A percentile compares a stretch with the other conserved stretches of the same genome.
Conservation (phyloP, 2,329 filamentous ascomycete genomes). For the Chrysoporthe austroafricana region DNA sequence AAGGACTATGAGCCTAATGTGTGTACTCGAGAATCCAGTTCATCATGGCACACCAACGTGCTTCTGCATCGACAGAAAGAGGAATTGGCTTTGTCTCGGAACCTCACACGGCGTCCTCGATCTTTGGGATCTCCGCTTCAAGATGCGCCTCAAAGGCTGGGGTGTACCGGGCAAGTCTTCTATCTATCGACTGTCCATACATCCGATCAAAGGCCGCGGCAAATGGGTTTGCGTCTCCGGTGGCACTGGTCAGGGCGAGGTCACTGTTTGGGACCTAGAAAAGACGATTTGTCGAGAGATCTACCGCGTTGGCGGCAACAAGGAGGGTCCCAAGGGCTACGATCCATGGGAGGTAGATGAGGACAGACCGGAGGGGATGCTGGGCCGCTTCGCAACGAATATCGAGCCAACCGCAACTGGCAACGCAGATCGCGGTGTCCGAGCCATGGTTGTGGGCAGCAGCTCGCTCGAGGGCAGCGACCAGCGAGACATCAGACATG, state of each 20-base stretch:
- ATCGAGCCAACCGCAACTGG: constrained; percentile 64
- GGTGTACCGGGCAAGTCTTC: constrained; percentile 79
- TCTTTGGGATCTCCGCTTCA: constrained; percentile 97
- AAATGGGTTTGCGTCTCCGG: constrained; percentile 89
- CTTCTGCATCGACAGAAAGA: constrained; percentile 83
- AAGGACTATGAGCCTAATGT: constrained; percentile 81
- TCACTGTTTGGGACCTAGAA: constrained; percentile 95
- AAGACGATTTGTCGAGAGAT: constrained; percentile 87
- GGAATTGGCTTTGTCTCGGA: constrained; percentile 88
- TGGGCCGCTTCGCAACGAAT: constrained; percentile 79
- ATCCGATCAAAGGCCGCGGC: constrained; percentile 77
- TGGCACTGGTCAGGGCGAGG: constrained; percentile 83
- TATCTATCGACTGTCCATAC: constrained; percentile 78
- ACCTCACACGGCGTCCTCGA: constrained; percentile 92
- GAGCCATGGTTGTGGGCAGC: constrained; percentile 73
- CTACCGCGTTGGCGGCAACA: constrained; percentile 70
- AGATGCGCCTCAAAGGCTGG: constrained; percentile 84
- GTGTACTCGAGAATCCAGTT: constrained; percentile 81
- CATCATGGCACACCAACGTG: constrained; percentile 91
- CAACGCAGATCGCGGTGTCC: constrained; percentile 68
- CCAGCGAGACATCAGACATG: constrained; percentile 72
- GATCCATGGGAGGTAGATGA: constrained; percentile 90
- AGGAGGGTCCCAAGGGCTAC: constrained; percentile 68
- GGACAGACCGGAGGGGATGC: constrained; percentile 83
- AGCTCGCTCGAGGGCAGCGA: constrained; percentile 65